Conservation (phyloP, 768 basidiomycete species). For the Hydnomerulius pinastri region DNA sequence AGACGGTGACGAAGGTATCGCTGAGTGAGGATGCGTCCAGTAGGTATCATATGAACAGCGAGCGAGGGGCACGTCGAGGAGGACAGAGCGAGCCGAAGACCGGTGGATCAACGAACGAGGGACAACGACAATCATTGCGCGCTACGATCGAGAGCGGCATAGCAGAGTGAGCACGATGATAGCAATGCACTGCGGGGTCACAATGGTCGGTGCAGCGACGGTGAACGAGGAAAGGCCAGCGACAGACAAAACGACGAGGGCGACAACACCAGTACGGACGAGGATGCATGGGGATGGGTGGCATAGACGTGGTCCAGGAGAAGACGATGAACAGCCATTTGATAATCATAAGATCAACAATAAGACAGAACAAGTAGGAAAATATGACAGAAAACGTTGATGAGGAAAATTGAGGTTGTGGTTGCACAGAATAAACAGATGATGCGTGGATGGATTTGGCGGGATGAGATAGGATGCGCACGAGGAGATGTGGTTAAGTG, state of each 20-base stretch:
- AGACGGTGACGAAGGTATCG: constrained; percentile 16
- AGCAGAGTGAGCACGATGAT: constrained; percentile 19
- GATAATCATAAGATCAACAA: constrained; percentile 1
- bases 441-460: constrained; percentile 19
- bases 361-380: constrained; percentile 24
- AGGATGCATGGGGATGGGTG: constrained; percentile 3
- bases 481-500: constrained; percentile 16
- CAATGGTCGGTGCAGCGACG: too few species aligned
- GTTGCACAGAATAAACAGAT: constrained; percentile 31
- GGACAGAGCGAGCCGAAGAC: constrained; percentile 16
- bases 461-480: constrained; percentile 21
- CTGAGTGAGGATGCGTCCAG: constrained; percentile 8
- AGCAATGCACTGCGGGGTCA: constrained; percentile 14
- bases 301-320: constrained; percentile 8
- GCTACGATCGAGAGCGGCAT: constrained; percentile 30
- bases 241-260: constrained; percentile 23
- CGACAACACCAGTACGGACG: constrained; percentile 6
- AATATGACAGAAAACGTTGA: constrained; percentile 14
- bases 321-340: not conserved
- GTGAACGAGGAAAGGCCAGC: constrained; percentile 2
- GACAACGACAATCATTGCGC: not conserved
- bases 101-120: constrained; percentile 9
- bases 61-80: constrained; percentile 11
- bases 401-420: constrained; percentile 20
- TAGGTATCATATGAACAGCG: constrained; percentile 14